Evolutionary conservation across 2,329 filamentous ascomycete genomes (phyloP), one percentile per base, ranked within the genome.

Genomic region (Curvularia sp.): DNA sequence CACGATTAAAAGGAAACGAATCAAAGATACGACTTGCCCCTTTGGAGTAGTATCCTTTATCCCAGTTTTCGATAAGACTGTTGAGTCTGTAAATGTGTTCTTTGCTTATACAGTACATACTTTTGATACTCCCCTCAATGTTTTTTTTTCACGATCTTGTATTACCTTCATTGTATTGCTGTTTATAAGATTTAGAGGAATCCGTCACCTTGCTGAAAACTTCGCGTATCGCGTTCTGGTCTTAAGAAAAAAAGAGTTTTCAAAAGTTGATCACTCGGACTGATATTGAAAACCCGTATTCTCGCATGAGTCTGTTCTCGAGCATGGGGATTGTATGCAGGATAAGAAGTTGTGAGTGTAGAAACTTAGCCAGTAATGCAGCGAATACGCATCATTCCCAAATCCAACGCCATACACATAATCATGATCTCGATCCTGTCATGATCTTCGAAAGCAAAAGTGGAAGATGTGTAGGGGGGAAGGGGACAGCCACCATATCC

Each of bases 1-100:
- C 90, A 97, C 72, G 92, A 96, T 77, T 97, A 53, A 33, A 12
- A 15, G 7, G 22, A 22, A 20, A 30, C 31, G 7, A n/a, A 20
- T n/a, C 15, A 9, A 30, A 12, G 24, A 31, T 4, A 13, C 18
- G 10, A 31, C 9, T 12, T 31, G 6, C n/a, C 2, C 33, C 28
- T 47, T 47, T 12, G 26, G 28, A 7, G 22, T 33, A 2, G 26
- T 6, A n/a, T 7, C 1, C 18, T 28, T 15, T 33, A 28, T 33
- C n/a, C 33, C 18, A n/a, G 20, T 13, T 7, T 33, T 47, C 18
- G 44, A 20, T 3, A 22, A 7, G n/a, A 31, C 22, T 33, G n/a
- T 22, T 33, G 13, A 43, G 22, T 6, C 6, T 43, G 22, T 43
- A 43, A 43, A 26, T 12, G 6, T n/a, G 24, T 15, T n/a, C 18